Percentiles rank a stretch among this genome's conserved stretches.
Conservation (phyloP, 2,329 filamentous ascomycete species). For the Escovopsis sp. region DNA sequence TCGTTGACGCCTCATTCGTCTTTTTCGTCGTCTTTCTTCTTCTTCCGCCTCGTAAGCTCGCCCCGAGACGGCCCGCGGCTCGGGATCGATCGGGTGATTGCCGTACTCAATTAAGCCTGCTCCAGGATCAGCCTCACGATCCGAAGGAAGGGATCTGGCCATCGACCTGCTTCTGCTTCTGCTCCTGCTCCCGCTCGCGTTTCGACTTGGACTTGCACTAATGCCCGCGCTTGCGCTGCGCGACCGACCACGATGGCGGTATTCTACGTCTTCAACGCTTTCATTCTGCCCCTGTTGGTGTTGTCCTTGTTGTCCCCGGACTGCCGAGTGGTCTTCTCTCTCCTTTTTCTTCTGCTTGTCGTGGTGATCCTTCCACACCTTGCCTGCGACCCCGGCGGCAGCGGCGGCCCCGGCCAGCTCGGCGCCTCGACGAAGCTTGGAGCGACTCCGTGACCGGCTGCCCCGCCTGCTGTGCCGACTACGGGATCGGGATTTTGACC, state of each 20-base stretch:
- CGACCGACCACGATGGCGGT: slow-evolving; percentile 18
- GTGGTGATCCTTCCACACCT: slow-evolving; percentile 44
- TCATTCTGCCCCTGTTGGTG: slow-evolving; percentile 8
- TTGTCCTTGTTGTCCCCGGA: slow-evolving; percentile 11
- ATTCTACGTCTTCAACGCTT: too few species aligned
- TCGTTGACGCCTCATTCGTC: slow-evolving; percentile 22
- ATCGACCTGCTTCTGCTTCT: slow-evolving; percentile 35
- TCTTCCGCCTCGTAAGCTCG: slow-evolving; percentile 33
- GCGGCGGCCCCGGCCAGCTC: slow-evolving; percentile 46
- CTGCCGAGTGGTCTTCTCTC: slow-evolving; percentile 4
- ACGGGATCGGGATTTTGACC: slow-evolving; percentile 26
- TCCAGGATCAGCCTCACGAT: slow-evolving; percentile 45
- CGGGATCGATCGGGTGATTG: slow-evolving; percentile 35
- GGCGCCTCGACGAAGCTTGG: slow-evolving; percentile 35
- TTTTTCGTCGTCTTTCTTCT: slow-evolving; percentile 26
- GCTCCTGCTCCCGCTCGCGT: slow-evolving; percentile 29
- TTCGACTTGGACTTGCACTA: too few species aligned
- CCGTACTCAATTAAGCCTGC: slow-evolving; percentile 56
- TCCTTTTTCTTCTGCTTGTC: slow-evolving; percentile 37
- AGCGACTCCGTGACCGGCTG: slow-evolving; percentile 28
- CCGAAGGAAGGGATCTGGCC: slow-evolving; percentile 33
- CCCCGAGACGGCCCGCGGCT: slow-evolving; percentile 19
- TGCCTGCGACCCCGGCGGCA: slow-evolving; percentile 43
- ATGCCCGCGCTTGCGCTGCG: slow-evolving; percentile 19
- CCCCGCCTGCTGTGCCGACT: slow-evolving; percentile 11